Percentiles rank a stretch among this genome's conserved stretches.
These are phyloP conservation scores for Sequoia sempervirens DNA, from an alignment of 75 land plant genomes.

Conservation along the genomic window DNA sequence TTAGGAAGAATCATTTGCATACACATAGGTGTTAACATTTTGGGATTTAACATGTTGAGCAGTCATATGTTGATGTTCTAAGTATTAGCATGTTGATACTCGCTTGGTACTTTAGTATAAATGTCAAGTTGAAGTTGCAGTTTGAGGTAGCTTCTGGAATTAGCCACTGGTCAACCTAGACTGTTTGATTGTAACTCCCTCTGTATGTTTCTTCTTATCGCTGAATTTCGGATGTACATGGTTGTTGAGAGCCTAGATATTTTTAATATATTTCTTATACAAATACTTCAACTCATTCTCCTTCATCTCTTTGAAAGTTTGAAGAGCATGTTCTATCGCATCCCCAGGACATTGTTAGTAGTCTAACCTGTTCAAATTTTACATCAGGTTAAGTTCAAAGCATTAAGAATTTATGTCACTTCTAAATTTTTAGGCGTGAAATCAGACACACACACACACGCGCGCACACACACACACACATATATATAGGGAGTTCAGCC, in stretches of 20 bases:
- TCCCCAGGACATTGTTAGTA: too few species aligned
- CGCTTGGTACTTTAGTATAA: too few species aligned
- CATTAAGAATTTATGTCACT: background rate
- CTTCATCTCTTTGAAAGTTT: background rate
- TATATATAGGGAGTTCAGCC: too few species aligned
- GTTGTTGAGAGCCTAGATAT: background rate
- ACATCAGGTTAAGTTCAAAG: background rate
- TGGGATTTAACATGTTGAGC: too few species aligned
- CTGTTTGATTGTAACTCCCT: background rate
- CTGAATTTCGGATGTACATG: background rate
- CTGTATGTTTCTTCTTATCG: background rate
- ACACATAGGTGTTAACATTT: too few species aligned
- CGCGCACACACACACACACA: too few species aligned
- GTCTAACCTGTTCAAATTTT: background rate
- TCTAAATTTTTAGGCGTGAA: too few species aligned
- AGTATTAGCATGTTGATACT: background rate
- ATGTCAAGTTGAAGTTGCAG: too few species aligned
- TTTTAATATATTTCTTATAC: background rate
- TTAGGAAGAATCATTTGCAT: too few species aligned
- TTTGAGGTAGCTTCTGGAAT: background rate
- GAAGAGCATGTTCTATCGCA: background rate
- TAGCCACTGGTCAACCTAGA: background rate
- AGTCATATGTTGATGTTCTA: background rate
- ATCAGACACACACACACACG: too few species aligned
- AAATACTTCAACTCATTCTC: background rate